These are phyloP conservation scores for Bombardia bombarda DNA, from an alignment of 495 filamentous ascomycete genomes.

Conservation along the genomic window DNA sequence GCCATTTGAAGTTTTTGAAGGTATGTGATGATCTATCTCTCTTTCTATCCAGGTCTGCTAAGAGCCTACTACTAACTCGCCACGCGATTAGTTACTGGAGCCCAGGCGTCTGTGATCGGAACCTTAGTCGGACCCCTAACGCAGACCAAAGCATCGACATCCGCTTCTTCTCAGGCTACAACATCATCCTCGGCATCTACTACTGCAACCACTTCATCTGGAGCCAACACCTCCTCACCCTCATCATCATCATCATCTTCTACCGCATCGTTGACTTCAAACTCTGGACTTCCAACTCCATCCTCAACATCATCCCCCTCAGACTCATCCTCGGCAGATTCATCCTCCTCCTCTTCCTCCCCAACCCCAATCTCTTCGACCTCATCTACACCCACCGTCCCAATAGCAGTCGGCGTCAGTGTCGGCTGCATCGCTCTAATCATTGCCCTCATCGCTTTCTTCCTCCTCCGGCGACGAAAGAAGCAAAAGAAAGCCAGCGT, in stretches of 20 bases:
- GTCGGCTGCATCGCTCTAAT: not conserved
- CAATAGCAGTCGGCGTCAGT: not conserved
- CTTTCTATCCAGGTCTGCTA: not conserved
- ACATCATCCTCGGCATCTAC: not conserved
- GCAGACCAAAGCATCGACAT: not conserved
- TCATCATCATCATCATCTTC: not conserved
- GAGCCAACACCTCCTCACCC: not conserved
- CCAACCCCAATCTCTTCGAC: not conserved
- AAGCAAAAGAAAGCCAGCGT: not conserved
- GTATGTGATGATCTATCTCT: not conserved
- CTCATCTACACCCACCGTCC: not conserved
- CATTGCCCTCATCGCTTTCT: not conserved
- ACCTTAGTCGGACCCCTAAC: not conserved
- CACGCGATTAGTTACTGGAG: too few species aligned
- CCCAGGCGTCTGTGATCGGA: too few species aligned
- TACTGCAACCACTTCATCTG: not conserved
- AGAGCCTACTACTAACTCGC: not conserved
- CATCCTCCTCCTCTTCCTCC: not conserved
- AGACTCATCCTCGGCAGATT: not conserved
- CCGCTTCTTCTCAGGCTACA: not conserved
- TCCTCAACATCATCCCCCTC: not conserved
- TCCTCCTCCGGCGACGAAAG: not conserved
- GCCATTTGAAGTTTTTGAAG: not conserved
- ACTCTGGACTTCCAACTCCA: not conserved
- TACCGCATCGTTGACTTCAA: not conserved